Evolutionary conservation across 345 rosid species (phyloP).

Genomic region (Lepidium africanum): DNA sequence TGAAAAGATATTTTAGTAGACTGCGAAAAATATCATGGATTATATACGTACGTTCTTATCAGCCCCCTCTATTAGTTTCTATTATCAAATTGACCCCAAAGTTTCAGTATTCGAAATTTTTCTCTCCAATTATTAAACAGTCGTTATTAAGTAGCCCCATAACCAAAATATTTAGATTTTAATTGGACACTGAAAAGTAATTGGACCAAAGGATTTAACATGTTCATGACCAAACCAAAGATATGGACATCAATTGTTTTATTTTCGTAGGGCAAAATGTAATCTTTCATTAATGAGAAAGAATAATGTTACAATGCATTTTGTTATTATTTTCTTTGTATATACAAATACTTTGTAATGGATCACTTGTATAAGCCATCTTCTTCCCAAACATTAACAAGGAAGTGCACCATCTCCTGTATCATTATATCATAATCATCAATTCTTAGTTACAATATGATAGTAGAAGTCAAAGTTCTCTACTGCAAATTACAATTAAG

Average conservation of each 20-base stretch:
- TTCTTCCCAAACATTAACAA: conserved; percentile 20
- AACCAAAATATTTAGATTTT: not conserved
- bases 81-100: not conserved
- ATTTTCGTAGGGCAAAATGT: too few species aligned
- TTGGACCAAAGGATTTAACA: not conserved
- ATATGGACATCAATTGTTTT: not conserved
- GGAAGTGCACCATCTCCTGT: conserved; percentile 26
- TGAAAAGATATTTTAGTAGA: conserved; percentile 18
- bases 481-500: not conserved
- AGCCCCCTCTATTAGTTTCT: not conserved
- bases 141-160: too few species aligned
- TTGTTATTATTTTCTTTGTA: not conserved
- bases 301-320: too few species aligned
- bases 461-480: not conserved
- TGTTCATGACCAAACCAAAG: not conserved
- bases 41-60: not conserved
- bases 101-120: not conserved
- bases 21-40: not conserved
- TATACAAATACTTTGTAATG: not conserved
- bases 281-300: too few species aligned
- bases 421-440: not conserved
- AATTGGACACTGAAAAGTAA: not conserved
- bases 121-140: too few species aligned
- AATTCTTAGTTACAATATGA: not conserved
- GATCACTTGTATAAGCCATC: conserved; percentile 19